Percentiles rank a stretch among this genome's conserved stretches.
Evolutionary conservation across 1,139 yeast genomes (phyloP).

Genomic region (Hanseniaspora gamundiae): DNA sequence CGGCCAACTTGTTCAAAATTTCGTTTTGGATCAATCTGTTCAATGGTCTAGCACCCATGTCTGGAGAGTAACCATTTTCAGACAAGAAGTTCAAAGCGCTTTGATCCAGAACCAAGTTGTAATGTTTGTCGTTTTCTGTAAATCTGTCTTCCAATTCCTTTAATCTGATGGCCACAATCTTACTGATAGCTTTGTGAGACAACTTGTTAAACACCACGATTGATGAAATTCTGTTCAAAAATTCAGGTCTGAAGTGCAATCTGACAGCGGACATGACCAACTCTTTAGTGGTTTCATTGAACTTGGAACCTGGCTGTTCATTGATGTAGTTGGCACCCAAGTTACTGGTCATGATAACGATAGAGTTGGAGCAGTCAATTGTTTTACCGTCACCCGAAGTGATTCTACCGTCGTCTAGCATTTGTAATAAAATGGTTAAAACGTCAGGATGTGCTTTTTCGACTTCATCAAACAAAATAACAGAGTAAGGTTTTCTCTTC

Average conservation of each 20-base stretch:
- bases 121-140: constrained; percentile 66
- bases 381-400: constrained; percentile 91
- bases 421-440: constrained; percentile 76
- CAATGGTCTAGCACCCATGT: constrained; percentile 95
- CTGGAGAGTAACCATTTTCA: constrained; percentile 78
- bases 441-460: constrained; percentile 99
- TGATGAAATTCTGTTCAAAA: constrained; percentile 87
- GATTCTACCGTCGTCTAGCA: constrained; percentile 92
- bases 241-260: constrained; percentile 92
- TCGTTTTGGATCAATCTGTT: constrained; percentile 87
- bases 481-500: constrained; percentile 87
- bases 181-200: constrained; percentile 80
- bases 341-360: constrained; percentile 93
- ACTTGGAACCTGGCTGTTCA: constrained; percentile 50
- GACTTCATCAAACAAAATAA: constrained; percentile 87
- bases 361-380: constrained; percentile 83
- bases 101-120: constrained; percentile 55
- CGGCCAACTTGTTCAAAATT: constrained; percentile 75
- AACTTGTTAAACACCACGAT: constrained; percentile 87
- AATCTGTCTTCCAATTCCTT: constrained; percentile 78
- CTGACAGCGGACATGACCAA: constrained; percentile 79
- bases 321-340: constrained; percentile 88
- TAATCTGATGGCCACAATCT: constrained; percentile 79
- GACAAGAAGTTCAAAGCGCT: constrained; percentile 74
- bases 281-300: constrained; percentile 56